Conservation (phyloP, 768 basidiomycete genomes). For the Brasilioporus rufonigricans region DNA sequence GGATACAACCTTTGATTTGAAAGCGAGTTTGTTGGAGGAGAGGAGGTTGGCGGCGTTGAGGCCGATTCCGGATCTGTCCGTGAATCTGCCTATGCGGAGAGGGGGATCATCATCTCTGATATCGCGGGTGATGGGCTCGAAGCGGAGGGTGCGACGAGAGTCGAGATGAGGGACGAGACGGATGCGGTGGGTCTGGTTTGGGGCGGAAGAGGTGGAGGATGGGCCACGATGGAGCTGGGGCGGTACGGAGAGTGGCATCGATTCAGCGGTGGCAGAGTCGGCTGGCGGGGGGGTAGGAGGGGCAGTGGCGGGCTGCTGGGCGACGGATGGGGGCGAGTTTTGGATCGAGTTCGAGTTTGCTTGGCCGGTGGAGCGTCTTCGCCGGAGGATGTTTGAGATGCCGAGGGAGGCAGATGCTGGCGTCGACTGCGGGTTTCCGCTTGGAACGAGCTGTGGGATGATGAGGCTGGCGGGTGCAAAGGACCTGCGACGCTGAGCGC, state of each 20-base stretch:
- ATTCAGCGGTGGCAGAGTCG: neutral
- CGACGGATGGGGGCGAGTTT: conserved; percentile 9
- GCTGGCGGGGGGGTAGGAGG: conserved; percentile 18
- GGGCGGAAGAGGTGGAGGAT: conserved; percentile 17
- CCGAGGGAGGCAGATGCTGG: conserved; percentile 35
- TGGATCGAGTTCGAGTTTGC: conserved; percentile 28
- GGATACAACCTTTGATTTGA: conserved; percentile 94
- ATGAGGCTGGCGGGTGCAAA: conserved; percentile 38
- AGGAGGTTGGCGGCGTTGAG: conserved; percentile 64
- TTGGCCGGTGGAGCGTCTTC: conserved; percentile 63
- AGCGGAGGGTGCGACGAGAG: conserved; percentile 80
- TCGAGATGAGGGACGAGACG: conserved; percentile 96
- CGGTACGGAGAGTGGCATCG: conserved; percentile 22
- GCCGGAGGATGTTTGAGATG: conserved; percentile 63
- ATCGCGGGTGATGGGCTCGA: conserved; percentile 90
- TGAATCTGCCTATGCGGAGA: conserved; percentile 92
- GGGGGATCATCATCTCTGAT: conserved; percentile 65
- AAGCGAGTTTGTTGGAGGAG: conserved; percentile 83
- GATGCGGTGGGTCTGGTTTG: conserved; percentile 62
- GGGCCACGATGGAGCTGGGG: conserved; percentile 20
- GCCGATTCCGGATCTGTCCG: conserved; percentile 73
- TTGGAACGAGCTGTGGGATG: conserved; percentile 36
- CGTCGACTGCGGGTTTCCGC: conserved; percentile 24
- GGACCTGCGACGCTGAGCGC: conserved; percentile 37
- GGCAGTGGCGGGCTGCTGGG: conserved; percentile 6